Percentiles rank a stretch among this genome's conserved stretches.
phyloP scores from a whole-genome alignment of 2,329 filamentous ascomycete genomes.

The Fusarium staphyleae region DNA sequence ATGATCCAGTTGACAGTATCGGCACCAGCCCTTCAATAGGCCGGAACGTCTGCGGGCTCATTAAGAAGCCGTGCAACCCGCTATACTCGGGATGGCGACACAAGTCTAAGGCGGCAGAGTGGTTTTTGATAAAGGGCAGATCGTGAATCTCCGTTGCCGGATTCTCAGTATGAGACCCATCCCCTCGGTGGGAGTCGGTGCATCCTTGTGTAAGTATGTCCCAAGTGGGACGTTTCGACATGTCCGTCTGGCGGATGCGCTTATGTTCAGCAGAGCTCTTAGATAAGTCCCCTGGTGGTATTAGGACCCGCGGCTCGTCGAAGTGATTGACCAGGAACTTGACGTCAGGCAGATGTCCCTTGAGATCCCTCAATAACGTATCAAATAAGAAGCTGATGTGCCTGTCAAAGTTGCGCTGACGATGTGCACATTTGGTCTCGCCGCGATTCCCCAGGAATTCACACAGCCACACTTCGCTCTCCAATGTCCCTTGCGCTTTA shows the following conservation, averaged over 20 bases:
- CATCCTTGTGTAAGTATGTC: conserved; percentile 45
- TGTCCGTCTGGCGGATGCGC: conserved; percentile 34
- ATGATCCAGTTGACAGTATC: conserved; percentile 54
- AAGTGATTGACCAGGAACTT: conserved; percentile 56
- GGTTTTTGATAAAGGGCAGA: conserved; percentile 49
- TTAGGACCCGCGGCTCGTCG: conserved; percentile 55
- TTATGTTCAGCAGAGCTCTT: neutral
- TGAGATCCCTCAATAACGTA: conserved; percentile 38
- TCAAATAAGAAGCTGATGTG: conserved; percentile 45
- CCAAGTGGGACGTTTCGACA: conserved; percentile 44
- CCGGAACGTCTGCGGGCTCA: conserved; percentile 52
- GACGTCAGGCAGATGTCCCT: conserved; percentile 46
- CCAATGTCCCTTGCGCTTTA: conserved; percentile 28
- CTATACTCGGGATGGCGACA: conserved; percentile 55
- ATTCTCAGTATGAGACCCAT: neutral
- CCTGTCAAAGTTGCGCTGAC: conserved; percentile 44
- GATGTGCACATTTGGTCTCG: conserved; percentile 46
- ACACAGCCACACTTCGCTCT: conserved; percentile 51
- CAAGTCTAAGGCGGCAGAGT: conserved; percentile 44
- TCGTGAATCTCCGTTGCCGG: conserved; percentile 33
- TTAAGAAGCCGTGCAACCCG: conserved; percentile 54
- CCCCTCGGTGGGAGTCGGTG: neutral
- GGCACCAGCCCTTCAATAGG: conserved; percentile 53
- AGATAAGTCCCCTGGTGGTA: conserved; percentile 26
- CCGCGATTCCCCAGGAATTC: conserved; percentile 36